Base-by-base conservation (phyloP, 2,329 filamentous ascomycete genomes). In the Arthrobotrys conoides region DNA sequence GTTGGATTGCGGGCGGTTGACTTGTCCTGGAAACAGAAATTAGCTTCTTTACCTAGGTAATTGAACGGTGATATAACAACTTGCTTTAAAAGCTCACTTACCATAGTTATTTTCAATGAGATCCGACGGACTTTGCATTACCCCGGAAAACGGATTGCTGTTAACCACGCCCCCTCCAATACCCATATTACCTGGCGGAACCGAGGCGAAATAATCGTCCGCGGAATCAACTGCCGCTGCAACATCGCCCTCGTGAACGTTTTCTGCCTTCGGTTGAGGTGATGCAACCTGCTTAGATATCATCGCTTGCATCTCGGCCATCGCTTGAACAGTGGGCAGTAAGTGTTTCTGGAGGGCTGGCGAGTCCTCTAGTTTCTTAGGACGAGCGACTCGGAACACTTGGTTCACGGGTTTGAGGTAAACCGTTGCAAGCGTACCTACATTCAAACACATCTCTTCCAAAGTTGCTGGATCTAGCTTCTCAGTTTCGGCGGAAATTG, bases 351-450 rank as follows among this genome's bases (percentile, higher is more conserved):
- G 96, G 46, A 99, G 87, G 0, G 94, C 94, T 0, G 95, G 94
- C 1, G 91, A 95, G 67, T 97, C 93, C 70, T 90, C 88, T 1
- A 99, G 87, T 71, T 90, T 91, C 22, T 93, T 89, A 0, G 93
- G 92, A 14, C 96, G 89, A 12, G 96, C 95, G 18, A 91, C 91
- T 72, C 96, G 91, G 87, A 99, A 99, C 9, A 99, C 96, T 68
- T 96, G 95, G 84, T 98, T 94, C 5, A 99, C 95, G 2, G 96
- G 96, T 84, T 99, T 99, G 63, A 99, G 89, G 84, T 99, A 99
- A 65, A 99, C 95, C 0, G 96, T 99, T 2, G 96, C 96, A 2
- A 99, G 88, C 0, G 96, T 98, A 81, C 96, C 96, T 55, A 99
- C 94, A 82, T 95, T 96, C 76, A 99, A 89, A 83, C 96, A 98